Evolutionary conservation across 768 basidiomycete species (phyloP).

Genomic region (Mycena galopus): DNA sequence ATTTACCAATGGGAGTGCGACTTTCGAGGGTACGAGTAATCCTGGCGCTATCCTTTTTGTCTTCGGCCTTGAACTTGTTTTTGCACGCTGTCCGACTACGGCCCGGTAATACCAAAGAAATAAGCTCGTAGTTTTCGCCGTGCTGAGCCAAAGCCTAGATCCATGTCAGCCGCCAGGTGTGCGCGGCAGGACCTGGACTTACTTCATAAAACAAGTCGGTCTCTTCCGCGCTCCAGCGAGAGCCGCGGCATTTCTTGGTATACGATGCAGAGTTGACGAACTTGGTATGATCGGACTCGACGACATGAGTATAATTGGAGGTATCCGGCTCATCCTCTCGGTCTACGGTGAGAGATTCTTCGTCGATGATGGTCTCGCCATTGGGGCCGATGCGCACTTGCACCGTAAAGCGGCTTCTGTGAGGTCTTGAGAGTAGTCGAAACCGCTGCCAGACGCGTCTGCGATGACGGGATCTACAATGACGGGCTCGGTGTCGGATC

Average conservation of each 20-base stretch:
- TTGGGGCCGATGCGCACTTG: constrained; percentile 91
- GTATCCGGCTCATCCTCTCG: constrained; percentile 78
- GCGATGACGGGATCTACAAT: constrained; percentile 40
- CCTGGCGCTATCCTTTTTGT: constrained; percentile 81
- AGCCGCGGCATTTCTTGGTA: constrained; percentile 83
- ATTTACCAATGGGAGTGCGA: constrained; percentile 80
- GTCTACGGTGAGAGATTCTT: constrained; percentile 86
- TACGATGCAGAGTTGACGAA: constrained; percentile 90
- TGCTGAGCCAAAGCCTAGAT: constrained; percentile 89
- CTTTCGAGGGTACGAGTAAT: constrained; percentile 84
- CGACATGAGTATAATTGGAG: constrained; percentile 79
- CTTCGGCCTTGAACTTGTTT: constrained; percentile 93
- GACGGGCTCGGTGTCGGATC: constrained; percentile 11
- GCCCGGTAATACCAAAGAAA: constrained; percentile 86
- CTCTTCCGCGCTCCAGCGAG: constrained; percentile 91
- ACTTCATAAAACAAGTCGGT: constrained; percentile 92
- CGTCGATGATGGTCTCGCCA: constrained; percentile 89
- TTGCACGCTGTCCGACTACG: constrained; percentile 92
- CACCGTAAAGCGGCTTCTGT: constrained; percentile 82
- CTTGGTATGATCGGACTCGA: constrained; percentile 86
- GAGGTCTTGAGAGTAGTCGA: constrained; percentile 78
- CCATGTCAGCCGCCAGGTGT: constrained; percentile 27
- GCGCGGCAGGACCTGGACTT: constrained; percentile 42
- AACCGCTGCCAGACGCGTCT: constrained; percentile 69
- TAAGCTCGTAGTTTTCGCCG: constrained; percentile 93